phyloP scores from a whole-genome alignment of 164 flowering plant species.

The Piper longum region DNA sequence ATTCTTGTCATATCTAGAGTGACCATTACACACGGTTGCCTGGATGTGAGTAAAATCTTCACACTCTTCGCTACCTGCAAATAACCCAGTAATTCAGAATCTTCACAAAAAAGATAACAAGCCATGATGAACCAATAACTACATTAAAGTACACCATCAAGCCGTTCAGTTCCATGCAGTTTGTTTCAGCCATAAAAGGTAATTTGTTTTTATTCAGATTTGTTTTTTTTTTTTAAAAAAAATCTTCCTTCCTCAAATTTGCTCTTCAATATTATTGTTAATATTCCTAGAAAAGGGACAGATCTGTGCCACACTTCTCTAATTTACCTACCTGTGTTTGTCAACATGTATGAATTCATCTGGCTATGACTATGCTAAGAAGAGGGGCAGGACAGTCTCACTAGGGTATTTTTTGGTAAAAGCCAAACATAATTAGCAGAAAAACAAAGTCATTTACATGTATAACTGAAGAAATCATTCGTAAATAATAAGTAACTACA shows the following conservation, averaged over 20 bases:
- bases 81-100: constrained; percentile 1
- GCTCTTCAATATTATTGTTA: too few relatives aligned
- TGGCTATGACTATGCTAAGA: too few relatives aligned
- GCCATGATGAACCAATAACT: neutral
- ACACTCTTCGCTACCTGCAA: constrained; percentile 74
- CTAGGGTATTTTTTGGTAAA: neutral
- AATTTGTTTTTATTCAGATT: neutral
- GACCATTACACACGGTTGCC: constrained; percentile 41
- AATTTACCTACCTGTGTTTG: too few relatives aligned
- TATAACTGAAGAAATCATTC: too few relatives aligned
- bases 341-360: too few relatives aligned
- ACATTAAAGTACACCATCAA: too few relatives aligned
- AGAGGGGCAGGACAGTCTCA: too few relatives aligned
- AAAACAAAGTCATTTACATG: neutral
- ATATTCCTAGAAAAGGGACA: too few relatives aligned
- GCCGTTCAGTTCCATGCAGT: neutral
- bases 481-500: neutral
- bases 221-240: too few relatives aligned
- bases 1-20: constrained; percentile 57
- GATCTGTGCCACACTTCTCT: too few relatives aligned
- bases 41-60: constrained; percentile 36
- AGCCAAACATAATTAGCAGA: neutral
- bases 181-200: neutral
- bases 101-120: neutral
- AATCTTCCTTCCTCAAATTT: too few relatives aligned